Evolutionary conservation across 805 yeast species (phyloP), one percentile per base, ranked within the genome.

Genomic region (Debaryomyces tyrocola): DNA sequence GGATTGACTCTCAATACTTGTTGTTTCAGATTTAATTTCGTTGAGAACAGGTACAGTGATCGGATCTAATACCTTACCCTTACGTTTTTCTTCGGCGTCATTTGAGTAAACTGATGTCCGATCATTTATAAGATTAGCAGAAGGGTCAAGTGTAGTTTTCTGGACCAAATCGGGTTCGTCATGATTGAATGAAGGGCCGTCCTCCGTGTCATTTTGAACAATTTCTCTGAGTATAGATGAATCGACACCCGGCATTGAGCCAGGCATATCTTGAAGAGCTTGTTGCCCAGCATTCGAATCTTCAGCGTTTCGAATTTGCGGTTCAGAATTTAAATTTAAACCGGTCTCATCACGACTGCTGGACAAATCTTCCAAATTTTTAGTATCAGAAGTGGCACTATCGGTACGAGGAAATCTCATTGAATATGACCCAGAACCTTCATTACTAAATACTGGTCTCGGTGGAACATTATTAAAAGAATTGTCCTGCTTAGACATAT

Each of bases 1-100:
- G 6, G 38, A 20, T 20, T 35, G 38, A 18, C 38, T 35, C 5
- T 18, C 38, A 8, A 35, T n/a, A 17, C 20, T 28, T 14, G 28
- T 18, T 8, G 42, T 21, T 10, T 39, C 42, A 17, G 42, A 39
- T 27, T 28, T 28, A 24, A 39, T 31, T 14, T 39, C 34, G 18
- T 39, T 39, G 7, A 39, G 17, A 11, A 15, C 21, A 2, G 42
- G 42, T 4, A 39, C 34, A 29, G 18, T 28, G n/a, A 39, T 28
- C 15, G 28, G 33, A n/a, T 39, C n/a, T 18, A 39, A 14, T 12
- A 37, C 24, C 17, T 37, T 37, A 14, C 41, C 41, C 20, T 37
- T 37, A 20, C 31, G 28, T 20, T 20, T 37, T 21, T 20, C 41
- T 10, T 18, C 17, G 3, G 18, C 24, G 20, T 37, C 41, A n/a